Conservation (phyloP, 768 basidiomycete genomes). For the Mycena alexandri region DNA sequence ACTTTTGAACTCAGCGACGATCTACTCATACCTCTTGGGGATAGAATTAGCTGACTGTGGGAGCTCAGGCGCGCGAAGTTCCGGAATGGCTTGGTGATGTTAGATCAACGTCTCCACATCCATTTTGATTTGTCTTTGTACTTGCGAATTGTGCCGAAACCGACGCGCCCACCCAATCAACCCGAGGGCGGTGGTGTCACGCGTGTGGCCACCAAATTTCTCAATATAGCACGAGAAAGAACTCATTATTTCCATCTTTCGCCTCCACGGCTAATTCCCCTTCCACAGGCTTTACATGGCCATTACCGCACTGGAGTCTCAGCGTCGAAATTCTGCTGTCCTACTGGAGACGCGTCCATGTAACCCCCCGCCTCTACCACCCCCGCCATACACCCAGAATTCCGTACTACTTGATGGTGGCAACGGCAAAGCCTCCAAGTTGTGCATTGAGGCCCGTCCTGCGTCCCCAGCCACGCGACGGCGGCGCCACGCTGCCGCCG, state of each 20-base stretch:
- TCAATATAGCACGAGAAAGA: conserved; percentile 15
- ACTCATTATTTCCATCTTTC: background rate
- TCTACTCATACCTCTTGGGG: conserved; percentile 1
- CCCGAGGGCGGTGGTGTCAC: conserved; percentile 16
- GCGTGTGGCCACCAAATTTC: conserved; percentile 26
- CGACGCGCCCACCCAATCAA: background rate
- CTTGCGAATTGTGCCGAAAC: conserved; percentile 9
- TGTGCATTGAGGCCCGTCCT: no score
- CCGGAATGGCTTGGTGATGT: conserved; percentile 1
- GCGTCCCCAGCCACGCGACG: conserved; percentile 1
- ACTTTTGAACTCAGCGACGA: conserved; percentile 1
- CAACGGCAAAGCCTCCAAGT: background rate
- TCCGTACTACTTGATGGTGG: background rate
- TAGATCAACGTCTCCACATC: conserved; percentile 7
- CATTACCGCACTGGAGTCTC: conserved; percentile 23
- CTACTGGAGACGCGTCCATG: conserved; percentile 4
- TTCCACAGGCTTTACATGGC: conserved; percentile 6
- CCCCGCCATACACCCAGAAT: background rate
- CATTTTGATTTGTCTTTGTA: conserved; percentile 23
- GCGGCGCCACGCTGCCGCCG: conserved; percentile 9
- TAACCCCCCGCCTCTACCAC: conserved; percentile 1
- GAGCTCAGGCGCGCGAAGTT: conserved; percentile 5
- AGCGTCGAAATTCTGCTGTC: conserved; percentile 25
- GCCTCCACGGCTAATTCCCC: background rate
- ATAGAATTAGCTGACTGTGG: conserved; percentile 10